A percentile compares a stretch with the other conserved stretches of the same genome.
phyloP scores from a whole-genome alignment of 208 protist genomes.

The Wallacemonas sp. region DNA sequence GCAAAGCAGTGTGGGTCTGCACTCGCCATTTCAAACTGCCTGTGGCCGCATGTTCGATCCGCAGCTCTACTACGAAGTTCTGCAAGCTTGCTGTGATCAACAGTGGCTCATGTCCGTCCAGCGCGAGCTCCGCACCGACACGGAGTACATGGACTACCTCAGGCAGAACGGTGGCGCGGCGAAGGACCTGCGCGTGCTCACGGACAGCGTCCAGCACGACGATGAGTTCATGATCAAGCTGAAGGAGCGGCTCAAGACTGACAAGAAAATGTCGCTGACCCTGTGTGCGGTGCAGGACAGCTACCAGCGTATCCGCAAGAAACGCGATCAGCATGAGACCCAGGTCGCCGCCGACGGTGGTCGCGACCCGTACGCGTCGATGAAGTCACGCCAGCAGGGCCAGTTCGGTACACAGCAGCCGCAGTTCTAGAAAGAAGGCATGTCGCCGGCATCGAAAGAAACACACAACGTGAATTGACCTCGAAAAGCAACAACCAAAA shows the following conservation, averaged over 20 bases:
- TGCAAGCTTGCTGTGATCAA: slow-evolving; percentile 86
- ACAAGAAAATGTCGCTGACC: slow-evolving; percentile 74
- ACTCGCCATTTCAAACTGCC: slow-evolving; percentile 63
- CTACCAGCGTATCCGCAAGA: slow-evolving; percentile 78
- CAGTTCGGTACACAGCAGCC: slow-evolving; percentile 57
- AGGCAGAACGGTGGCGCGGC: slow-evolving; percentile 71
- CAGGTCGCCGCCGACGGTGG: slow-evolving; percentile 79
- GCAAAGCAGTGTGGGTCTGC: slow-evolving; percentile 70
- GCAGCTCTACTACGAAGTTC: slow-evolving; percentile 76
- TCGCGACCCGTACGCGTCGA: slow-evolving; percentile 64
- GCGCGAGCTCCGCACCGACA: slow-evolving; percentile 65
- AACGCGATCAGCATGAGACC: slow-evolving; percentile 78
- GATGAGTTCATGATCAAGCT: slow-evolving; percentile 86
- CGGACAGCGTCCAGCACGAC: slow-evolving; percentile 62
- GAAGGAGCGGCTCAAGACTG: slow-evolving; percentile 63
- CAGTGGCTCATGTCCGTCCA: slow-evolving; percentile 87
- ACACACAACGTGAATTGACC: too few relatives aligned
- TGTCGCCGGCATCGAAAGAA: too few relatives aligned
- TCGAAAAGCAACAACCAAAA: too few relatives aligned
- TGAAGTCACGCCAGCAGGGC: slow-evolving; percentile 56
- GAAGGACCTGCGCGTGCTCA: slow-evolving; percentile 60
- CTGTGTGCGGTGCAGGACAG: slow-evolving; percentile 86
- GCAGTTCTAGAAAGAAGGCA: too few relatives aligned
- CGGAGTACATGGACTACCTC: slow-evolving; percentile 75
- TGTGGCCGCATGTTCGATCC: slow-evolving; percentile 83